Conservation (phyloP, 148 eudicot genomes). For the Mesembryanthemum crystallinum region DNA sequence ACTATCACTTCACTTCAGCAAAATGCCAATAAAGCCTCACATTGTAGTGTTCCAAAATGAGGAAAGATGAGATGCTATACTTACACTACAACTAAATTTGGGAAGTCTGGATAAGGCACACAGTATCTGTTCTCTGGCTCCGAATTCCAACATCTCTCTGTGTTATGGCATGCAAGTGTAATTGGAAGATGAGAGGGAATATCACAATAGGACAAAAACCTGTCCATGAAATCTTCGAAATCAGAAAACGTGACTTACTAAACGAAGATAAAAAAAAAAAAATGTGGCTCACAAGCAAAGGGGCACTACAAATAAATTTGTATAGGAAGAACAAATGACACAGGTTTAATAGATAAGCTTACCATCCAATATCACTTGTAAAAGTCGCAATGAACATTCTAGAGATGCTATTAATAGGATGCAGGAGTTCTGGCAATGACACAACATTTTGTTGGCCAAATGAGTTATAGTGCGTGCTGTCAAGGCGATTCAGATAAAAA, state of each 20-base stretch:
- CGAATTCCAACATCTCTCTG: constrained; percentile 82
- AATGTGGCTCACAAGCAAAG: background rate
- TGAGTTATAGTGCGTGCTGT: constrained; percentile 37
- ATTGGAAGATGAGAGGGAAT: constrained; percentile 76
- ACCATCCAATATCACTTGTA: constrained; percentile 80
- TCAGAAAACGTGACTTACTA: background rate
- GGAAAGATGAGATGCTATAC: constrained; percentile 31
- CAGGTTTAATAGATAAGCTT: constrained; percentile 20
- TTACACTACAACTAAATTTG: constrained; percentile 78
- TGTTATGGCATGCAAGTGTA: constrained; percentile 77
- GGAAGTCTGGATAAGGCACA: constrained; percentile 67
- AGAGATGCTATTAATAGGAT: constrained; percentile 62
- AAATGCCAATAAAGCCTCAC: background rate
- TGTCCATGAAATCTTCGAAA: constrained; percentile 28
- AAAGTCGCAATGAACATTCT: constrained; percentile 81
- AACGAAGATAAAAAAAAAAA: background rate
- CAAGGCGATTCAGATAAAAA: constrained; percentile 69
- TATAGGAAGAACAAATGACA: background rate
- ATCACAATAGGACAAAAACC: constrained; percentile 81
- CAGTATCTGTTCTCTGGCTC: constrained; percentile 55
- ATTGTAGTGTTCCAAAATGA: background rate
- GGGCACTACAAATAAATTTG: background rate
- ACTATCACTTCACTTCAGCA: constrained; percentile 14
- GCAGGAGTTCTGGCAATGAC: constrained; percentile 72
- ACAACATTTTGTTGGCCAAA: constrained; percentile 39